Percentiles rank a stretch among this genome's conserved stretches.
Conservation (phyloP, 1,284 basidiomycete genomes). For the Ustilago crameri region DNA sequence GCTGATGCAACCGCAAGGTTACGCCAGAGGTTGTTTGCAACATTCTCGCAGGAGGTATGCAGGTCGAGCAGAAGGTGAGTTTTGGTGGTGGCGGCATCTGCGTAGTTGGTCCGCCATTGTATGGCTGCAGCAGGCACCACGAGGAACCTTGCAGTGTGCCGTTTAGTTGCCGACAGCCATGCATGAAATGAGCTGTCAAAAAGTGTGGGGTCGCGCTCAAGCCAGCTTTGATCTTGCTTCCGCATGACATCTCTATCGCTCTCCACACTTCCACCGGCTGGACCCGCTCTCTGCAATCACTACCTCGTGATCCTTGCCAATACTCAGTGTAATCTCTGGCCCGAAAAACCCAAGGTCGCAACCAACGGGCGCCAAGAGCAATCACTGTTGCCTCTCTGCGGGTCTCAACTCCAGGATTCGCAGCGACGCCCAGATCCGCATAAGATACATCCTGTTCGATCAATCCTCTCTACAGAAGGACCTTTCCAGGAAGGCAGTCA, state of each 20-base stretch:
- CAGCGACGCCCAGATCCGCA: too few relatives aligned
- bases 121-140: neutral
- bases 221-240: neutral
- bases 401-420: too few relatives aligned
- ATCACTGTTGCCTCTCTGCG: too few relatives aligned
- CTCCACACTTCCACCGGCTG: too few relatives aligned
- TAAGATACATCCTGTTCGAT: too few relatives aligned
- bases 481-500: neutral
- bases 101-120: neutral
- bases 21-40: neutral
- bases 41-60: neutral
- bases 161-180: neutral
- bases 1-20: too few relatives aligned
- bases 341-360: too few relatives aligned
- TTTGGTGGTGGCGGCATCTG: neutral
- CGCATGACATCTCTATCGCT: neutral
- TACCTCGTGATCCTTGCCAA: neutral
- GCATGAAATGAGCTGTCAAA: slow-evolving; percentile 3
- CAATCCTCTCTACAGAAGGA: neutral
- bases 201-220: neutral
- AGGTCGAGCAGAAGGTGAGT: neutral
- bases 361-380: too few relatives aligned
- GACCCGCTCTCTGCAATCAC: too few relatives aligned
- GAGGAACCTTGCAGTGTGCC: neutral
- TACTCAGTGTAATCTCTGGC: too few relatives aligned